Evolutionary conservation across 2,329 filamentous ascomycete genomes (phyloP).

Genomic region (Colletotrichum cordylinicola): DNA sequence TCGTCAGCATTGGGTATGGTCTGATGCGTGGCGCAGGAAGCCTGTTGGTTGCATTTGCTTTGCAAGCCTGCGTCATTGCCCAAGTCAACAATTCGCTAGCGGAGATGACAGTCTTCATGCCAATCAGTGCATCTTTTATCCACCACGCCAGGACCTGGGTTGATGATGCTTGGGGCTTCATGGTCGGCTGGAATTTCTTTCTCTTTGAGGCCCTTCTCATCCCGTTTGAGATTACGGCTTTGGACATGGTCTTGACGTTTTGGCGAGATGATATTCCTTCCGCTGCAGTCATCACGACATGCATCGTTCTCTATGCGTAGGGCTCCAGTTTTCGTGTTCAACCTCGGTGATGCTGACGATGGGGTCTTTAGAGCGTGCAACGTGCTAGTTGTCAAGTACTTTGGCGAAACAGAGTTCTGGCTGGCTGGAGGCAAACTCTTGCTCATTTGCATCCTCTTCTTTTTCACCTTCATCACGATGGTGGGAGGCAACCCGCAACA

Average conservation of each 20-base stretch:
- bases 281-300: conserved; percentile 19
- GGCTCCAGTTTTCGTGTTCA: neutral
- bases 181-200: conserved; percentile 56
- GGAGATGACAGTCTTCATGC: conserved; percentile 28
- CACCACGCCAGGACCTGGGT: conserved; percentile 56
- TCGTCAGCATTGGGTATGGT: neutral
- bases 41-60: neutral
- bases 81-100: conserved; percentile 46
- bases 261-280: conserved; percentile 37
- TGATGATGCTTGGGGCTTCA: conserved; percentile 54
- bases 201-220: conserved; percentile 56
- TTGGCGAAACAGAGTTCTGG: conserved; percentile 77
- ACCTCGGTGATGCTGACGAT: neutral
- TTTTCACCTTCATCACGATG: conserved; percentile 67
- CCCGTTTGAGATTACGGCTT: conserved; percentile 55
- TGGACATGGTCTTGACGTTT: conserved; percentile 42
- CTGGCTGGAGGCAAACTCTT: conserved; percentile 63
- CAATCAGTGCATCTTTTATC: conserved; percentile 49
- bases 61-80: conserved; percentile 24
- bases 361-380: neutral
- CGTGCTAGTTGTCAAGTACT: conserved; percentile 56
- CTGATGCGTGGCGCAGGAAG: neutral
- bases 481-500: conserved; percentile 66
- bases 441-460: conserved; percentile 66
- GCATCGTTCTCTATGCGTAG: conserved; percentile 1